Evolutionary conservation across 805 yeast species (phyloP).

Genomic region (Groenewaldozyma salmanticensis): DNA sequence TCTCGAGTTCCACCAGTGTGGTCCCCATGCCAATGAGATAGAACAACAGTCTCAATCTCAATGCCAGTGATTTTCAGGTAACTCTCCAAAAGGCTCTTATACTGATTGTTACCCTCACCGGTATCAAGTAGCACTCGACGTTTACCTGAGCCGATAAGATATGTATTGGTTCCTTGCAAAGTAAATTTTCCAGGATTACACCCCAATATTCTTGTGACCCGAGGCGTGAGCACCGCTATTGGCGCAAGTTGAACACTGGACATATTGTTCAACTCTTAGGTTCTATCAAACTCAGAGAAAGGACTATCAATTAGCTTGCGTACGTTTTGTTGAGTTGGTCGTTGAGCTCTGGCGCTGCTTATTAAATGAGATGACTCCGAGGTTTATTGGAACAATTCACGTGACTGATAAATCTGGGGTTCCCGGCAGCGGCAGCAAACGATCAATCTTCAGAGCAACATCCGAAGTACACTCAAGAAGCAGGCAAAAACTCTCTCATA

Average conservation of each 20-base stretch:
- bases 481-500: too few species aligned
- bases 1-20: slow-evolving; percentile 25
- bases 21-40: slow-evolving; percentile 32
- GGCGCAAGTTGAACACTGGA: too few species aligned
- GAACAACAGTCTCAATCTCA: slow-evolving; percentile 21
- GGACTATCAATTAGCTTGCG: too few species aligned
- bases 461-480: background rate
- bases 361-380: background rate
- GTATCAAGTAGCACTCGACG: slow-evolving; percentile 28
- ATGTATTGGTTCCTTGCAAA: slow-evolving; percentile 33
- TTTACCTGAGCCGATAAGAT: slow-evolving; percentile 27
- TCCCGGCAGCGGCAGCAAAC: background rate
- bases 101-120: slow-evolving; percentile 27
- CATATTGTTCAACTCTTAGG: too few species aligned
- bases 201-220: slow-evolving; percentile 28
- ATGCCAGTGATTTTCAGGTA: slow-evolving; percentile 18
- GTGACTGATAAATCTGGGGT: background rate
- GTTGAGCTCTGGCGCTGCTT: background rate
- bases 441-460: background rate
- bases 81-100: slow-evolving; percentile 14
- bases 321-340: too few species aligned
- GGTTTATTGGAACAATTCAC: background rate
- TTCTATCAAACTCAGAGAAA: too few species aligned
- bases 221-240: slow-evolving; percentile 23
- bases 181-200: slow-evolving; percentile 30